These are phyloP conservation scores for Claviceps digitariae DNA, from an alignment of 2,329 filamentous ascomycete species.

Conservation along the genomic window DNA sequence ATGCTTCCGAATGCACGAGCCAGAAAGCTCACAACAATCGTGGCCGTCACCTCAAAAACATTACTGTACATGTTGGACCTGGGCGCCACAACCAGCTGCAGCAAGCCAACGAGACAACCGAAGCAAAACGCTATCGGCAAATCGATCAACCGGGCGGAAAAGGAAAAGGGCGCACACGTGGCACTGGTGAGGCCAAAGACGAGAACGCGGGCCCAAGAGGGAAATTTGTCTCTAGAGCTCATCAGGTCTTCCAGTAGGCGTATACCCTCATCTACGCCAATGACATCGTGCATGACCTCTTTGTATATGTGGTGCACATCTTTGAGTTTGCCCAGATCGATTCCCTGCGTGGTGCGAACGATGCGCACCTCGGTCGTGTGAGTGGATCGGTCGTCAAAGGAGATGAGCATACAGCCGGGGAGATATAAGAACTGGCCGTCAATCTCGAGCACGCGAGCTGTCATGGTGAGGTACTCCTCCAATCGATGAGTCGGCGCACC, in stretches of 20 bases:
- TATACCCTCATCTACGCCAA: constrained; percentile 44
- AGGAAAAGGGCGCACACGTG: constrained; percentile 62
- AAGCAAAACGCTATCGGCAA: constrained; percentile 58
- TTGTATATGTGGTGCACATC: constrained; percentile 52
- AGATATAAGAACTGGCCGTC: constrained; percentile 82
- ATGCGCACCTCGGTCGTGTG: constrained; percentile 56
- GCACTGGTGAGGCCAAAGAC: constrained; percentile 62
- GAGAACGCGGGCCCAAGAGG: constrained; percentile 38
- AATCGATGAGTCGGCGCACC: constrained; percentile 82
- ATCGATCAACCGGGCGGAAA: constrained; percentile 57
- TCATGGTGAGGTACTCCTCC: constrained; percentile 82
- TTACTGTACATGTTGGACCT: constrained; percentile 54
- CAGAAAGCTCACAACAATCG: constrained; percentile 48
- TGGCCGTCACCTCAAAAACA: constrained; percentile 50
- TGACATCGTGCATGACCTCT: constrained; percentile 47
- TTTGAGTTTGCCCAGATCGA: constrained; percentile 48
- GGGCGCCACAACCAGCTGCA: constrained; percentile 58
- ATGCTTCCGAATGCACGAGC: constrained; percentile 52
- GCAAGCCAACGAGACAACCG: constrained; percentile 53
- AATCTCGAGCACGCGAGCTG: constrained; percentile 69
- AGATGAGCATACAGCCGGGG: constrained; percentile 84
- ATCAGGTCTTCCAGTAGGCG: constrained; percentile 39
- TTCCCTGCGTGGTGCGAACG: constrained; percentile 42
- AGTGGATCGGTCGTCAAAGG: constrained; percentile 59
- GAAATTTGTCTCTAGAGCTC: constrained; percentile 40